A percentile compares a stretch with the other conserved stretches of the same genome.
Conservation (phyloP, 129 eudicot species). For the Artemisia annua region DNA sequence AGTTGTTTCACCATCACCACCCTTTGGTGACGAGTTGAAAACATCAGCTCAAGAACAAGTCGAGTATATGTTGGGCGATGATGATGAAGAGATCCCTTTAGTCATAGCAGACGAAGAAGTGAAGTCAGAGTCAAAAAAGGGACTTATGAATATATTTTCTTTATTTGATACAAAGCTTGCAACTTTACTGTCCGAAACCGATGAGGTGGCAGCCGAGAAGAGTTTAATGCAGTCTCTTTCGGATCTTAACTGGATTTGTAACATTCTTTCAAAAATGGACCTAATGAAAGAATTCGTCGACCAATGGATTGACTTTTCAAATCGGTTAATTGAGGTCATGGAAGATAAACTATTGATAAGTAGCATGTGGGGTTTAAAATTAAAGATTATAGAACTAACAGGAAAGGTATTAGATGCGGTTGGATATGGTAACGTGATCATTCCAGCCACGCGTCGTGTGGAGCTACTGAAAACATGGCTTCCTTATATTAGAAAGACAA, state of each 20-base stretch:
- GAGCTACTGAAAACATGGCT: slow-evolving; percentile 64
- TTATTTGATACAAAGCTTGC: slow-evolving; percentile 47
- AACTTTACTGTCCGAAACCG: slow-evolving; percentile 38
- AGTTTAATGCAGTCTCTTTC: slow-evolving; percentile 45
- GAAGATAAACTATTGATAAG: no score
- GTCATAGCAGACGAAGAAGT: slow-evolving; percentile 68
- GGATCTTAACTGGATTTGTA: slow-evolving; percentile 44
- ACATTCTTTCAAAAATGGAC: no score
- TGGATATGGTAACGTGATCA: no score
- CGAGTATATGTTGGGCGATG: slow-evolving; percentile 88
- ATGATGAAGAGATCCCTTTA: slow-evolving; percentile 61
- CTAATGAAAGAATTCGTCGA: no score
- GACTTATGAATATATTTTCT: slow-evolving; percentile 51
- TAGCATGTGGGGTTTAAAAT: no score
- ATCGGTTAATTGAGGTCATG: no score
- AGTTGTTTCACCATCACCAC: slow-evolving; percentile 41
- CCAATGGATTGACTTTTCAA: no score
- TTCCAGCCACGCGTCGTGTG: slow-evolving; percentile 35
- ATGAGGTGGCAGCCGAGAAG: slow-evolving; percentile 38
- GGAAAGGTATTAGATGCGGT: no score
- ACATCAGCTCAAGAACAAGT: slow-evolving; percentile 93
- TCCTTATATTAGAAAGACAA: slow-evolving; percentile 66
- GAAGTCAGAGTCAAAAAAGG: slow-evolving; percentile 47
- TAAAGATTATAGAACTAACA: no score
- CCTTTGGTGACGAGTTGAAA: slow-evolving; percentile 69